phyloP scores from a whole-genome alignment of 75 land plant species.

The Sequoia sempervirens region DNA sequence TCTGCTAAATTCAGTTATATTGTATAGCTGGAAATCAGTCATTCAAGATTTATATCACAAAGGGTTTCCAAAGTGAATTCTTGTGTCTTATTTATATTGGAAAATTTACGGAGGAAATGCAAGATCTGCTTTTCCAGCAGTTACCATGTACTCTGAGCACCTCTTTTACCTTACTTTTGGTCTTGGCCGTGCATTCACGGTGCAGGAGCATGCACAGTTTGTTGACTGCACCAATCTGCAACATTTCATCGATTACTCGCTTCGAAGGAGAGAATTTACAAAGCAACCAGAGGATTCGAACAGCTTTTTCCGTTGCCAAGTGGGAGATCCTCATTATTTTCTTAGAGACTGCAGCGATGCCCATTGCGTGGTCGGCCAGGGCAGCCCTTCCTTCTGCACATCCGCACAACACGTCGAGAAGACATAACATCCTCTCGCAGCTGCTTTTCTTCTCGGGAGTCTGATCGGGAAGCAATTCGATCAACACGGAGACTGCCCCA shows the following conservation, averaged over 20 bases:
- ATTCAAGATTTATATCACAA: no score
- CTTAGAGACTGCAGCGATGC: constrained; percentile 37
- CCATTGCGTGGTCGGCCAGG: constrained; percentile 29
- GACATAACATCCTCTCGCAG: constrained; percentile 26
- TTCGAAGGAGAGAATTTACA: constrained; percentile 24
- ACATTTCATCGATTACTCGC: constrained; percentile 39
- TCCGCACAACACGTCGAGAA: constrained; percentile 33
- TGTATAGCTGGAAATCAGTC: no score
- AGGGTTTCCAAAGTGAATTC: no score
- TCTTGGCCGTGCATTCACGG: constrained; percentile 22
- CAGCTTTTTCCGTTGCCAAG: neutral
- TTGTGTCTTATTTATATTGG: neutral
- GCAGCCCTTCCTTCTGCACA: constrained; percentile 41
- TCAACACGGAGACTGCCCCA: constrained; percentile 41
- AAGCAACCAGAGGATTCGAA: constrained; percentile 27
- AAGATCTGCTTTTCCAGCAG: constrained; percentile 37
- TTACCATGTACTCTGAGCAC: constrained; percentile 25
- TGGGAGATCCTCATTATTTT: constrained; percentile 24
- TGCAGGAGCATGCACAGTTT: constrained; percentile 35
- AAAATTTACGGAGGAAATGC: constrained; percentile 8
- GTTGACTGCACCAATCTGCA: constrained; percentile 38
- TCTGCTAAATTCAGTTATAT: no score
- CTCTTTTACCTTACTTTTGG: constrained; percentile 35
- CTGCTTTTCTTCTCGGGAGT: constrained; percentile 2
- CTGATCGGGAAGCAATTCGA: constrained; percentile 55